Conservation (phyloP, 345 rosid genomes). For the Rhizophora mangle region DNA sequence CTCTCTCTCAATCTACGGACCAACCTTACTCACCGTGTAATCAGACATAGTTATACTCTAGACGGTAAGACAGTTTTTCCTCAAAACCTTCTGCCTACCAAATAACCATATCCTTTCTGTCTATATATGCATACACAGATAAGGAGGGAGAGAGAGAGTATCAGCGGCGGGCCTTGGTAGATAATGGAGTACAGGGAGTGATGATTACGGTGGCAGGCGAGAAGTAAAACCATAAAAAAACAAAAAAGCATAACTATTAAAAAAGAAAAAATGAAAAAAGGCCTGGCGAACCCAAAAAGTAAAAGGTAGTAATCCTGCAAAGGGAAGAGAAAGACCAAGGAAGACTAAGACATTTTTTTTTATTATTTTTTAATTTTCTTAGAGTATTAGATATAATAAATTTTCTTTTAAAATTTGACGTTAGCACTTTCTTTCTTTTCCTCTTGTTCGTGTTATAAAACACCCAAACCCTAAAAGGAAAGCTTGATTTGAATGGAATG, state of each 20-base stretch:
- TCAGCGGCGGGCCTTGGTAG: constrained; percentile 23
- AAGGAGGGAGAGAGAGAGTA: constrained; percentile 12
- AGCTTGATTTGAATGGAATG: constrained; percentile 42
- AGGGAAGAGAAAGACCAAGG: no score
- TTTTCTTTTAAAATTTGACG: constrained; percentile 33
- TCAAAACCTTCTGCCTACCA: constrained; percentile 27
- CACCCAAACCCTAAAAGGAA: constrained; percentile 60
- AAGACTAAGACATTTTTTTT: background rate
- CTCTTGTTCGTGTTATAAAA: constrained; percentile 46
- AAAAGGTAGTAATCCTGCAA: no score
- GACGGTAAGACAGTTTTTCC: constrained; percentile 24
- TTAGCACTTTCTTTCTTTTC: constrained; percentile 46
- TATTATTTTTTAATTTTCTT: background rate
- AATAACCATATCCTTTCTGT: constrained; percentile 27
- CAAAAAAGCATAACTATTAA: background rate
- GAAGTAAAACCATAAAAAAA: constrained; percentile 13
- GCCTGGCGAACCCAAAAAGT: constrained; percentile 21
- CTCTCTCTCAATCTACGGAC: constrained; percentile 2
- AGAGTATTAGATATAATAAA: constrained; percentile 1
- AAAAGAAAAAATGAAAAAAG: no score
- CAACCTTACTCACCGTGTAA: constrained; percentile 26
- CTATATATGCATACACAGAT: constrained; percentile 23
- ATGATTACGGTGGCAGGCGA: constrained; percentile 67
- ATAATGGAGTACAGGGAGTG: constrained; percentile 41
- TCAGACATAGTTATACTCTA: constrained; percentile 27